Conservation (phyloP, 2,329 filamentous ascomycete genomes). For the Hypocrella siamensis region DNA sequence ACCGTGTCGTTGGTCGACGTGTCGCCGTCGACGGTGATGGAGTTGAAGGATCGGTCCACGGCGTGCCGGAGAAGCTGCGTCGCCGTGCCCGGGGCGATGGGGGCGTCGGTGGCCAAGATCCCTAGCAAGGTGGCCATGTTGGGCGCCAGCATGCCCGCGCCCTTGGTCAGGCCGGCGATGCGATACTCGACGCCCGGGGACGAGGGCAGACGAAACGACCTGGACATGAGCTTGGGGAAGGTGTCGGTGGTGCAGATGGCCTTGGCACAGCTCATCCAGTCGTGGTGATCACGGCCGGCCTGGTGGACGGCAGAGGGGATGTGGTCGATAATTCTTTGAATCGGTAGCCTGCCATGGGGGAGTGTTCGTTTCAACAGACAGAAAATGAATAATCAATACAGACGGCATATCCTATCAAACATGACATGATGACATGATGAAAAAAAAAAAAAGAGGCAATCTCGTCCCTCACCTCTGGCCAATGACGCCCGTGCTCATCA, state of each 20-base stretch:
- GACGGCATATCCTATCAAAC: not conserved
- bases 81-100: slow-evolving; percentile 53
- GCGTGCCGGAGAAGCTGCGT: slow-evolving; percentile 56
- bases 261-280: slow-evolving; percentile 75
- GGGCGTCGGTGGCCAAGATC: slow-evolving; percentile 82
- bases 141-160: slow-evolving; percentile 96
- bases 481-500: slow-evolving; percentile 98
- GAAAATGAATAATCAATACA: not conserved
- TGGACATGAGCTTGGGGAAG: slow-evolving; percentile 87
- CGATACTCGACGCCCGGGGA: slow-evolving; percentile 61
- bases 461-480: slow-evolving; percentile 53
- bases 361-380: not conserved
- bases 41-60: slow-evolving; percentile 80
- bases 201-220: slow-evolving; percentile 69
- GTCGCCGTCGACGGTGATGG: slow-evolving; percentile 92
- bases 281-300: slow-evolving; percentile 59
- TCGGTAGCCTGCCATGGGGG: slow-evolving; percentile 48
- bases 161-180: slow-evolving; percentile 92
- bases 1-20: slow-evolving; percentile 96
- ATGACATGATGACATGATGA: no score
- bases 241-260: slow-evolving; percentile 98
- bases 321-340: slow-evolving; percentile 72
- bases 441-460: not conserved
- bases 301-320: slow-evolving; percentile 62
- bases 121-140: slow-evolving; percentile 96